Conservation (phyloP, 2,329 filamentous ascomycete genomes). For the Arthrobotrys sphaeroides region DNA sequence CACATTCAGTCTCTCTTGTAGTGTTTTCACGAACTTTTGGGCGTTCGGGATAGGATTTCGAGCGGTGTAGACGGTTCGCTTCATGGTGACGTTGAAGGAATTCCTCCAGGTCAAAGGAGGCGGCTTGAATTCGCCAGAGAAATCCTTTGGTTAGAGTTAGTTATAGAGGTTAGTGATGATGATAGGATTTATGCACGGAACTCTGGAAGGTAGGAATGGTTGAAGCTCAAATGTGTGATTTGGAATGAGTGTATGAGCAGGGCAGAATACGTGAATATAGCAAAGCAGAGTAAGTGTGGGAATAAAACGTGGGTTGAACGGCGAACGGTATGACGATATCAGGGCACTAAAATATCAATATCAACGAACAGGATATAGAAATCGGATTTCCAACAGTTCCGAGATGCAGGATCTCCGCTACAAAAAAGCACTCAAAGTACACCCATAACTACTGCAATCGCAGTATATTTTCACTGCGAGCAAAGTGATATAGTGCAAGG, state of each 20-base stretch:
- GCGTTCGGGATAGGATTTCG: constrained; percentile 52
- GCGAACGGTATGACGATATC: constrained; percentile 31
- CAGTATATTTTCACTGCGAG: background rate
- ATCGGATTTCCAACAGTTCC: too few species aligned
- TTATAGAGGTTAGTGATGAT: background rate
- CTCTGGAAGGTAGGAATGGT: background rate
- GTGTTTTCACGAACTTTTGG: constrained; percentile 42
- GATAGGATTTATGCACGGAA: background rate
- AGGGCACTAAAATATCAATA: too few species aligned
- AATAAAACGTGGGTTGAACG: background rate
- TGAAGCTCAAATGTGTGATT: constrained; percentile 18
- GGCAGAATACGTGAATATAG: background rate
- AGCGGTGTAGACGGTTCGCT: constrained; percentile 47
- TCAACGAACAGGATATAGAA: background rate
- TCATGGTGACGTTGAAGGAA: constrained; percentile 30
- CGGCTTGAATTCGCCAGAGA: background rate
- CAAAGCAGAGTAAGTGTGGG: background rate
- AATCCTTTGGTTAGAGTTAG: background rate
- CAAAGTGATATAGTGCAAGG: background rate
- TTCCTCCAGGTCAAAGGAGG: constrained; percentile 4
- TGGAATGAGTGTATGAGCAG: constrained; percentile 11
- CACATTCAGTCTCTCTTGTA: constrained; percentile 44
- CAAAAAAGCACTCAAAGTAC: background rate
- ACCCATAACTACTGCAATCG: background rate
- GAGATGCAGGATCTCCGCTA: background rate